A percentile compares a stretch with the other conserved stretches of the same genome.
These are phyloP conservation scores for Ramaria rubella DNA, from an alignment of 768 basidiomycete genomes.

Conservation along the genomic window DNA sequence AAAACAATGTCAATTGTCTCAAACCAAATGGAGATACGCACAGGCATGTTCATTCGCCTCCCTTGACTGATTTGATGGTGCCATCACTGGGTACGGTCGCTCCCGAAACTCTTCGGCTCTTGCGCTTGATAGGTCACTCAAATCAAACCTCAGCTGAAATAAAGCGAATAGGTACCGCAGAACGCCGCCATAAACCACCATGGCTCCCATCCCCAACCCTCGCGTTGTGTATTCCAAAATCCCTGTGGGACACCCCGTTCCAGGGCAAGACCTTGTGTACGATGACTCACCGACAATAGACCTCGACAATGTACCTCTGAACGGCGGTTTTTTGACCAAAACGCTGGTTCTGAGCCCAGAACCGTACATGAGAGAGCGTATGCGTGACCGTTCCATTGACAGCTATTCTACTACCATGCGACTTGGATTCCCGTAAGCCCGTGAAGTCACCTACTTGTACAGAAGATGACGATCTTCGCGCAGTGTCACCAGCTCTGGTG, in stretches of 20 bases:
- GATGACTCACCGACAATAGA: conserved; percentile 44
- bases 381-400: conserved; percentile 22
- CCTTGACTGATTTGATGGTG: too few relatives aligned
- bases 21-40: too few relatives aligned
- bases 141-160: too few relatives aligned
- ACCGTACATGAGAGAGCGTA: conserved; percentile 35
- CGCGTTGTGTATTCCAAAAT: conserved; percentile 24
- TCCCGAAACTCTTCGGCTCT: too few relatives aligned
- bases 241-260: conserved; percentile 15
- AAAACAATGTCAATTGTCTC: too few relatives aligned
- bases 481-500: too few relatives aligned
- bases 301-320: conserved; percentile 34
- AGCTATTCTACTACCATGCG: not conserved
- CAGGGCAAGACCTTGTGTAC: conserved; percentile 38
- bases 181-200: too few relatives aligned
- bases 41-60: too few relatives aligned
- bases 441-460: not conserved
- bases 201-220: conserved; percentile 18
- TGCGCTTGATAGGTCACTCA: too few relatives aligned
- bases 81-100: too few relatives aligned
- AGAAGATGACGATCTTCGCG: not conserved
- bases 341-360: conserved; percentile 42
- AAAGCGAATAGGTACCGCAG: too few relatives aligned
- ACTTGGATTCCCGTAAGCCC: not conserved
- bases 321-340: conserved; percentile 45